These are phyloP conservation scores for Naumovozyma baii DNA, from an alignment of 805 yeast species.

Conservation along the genomic window DNA sequence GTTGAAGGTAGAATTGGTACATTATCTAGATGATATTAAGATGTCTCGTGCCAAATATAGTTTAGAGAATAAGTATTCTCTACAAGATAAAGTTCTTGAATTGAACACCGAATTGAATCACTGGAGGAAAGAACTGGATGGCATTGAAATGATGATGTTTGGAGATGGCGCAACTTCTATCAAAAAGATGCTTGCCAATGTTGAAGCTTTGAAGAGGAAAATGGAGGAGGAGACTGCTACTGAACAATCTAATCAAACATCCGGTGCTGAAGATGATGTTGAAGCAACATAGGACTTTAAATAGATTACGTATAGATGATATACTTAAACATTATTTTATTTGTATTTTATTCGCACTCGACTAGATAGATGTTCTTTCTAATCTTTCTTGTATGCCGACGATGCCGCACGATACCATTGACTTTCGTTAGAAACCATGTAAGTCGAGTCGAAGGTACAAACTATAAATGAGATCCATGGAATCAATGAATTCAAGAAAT, in stretches of 20 bases:
- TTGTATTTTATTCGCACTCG: too few relatives aligned
- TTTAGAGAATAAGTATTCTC: slow-evolving; percentile 22
- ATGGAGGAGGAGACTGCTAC: not conserved
- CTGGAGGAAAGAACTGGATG: slow-evolving; percentile 27
- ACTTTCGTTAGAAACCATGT: too few relatives aligned
- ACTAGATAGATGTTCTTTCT: too few relatives aligned
- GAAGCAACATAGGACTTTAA: not conserved
- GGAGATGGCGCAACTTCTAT: slow-evolving; percentile 25
- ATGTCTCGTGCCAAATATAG: slow-evolving; percentile 25
- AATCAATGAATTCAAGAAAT: too few relatives aligned
- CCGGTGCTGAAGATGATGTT: not conserved
- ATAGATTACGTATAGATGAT: too few relatives aligned
- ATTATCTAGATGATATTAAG: slow-evolving; percentile 22
- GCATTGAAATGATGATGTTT: slow-evolving; percentile 25
- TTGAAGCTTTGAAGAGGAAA: slow-evolving; percentile 14
- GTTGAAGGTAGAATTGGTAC: slow-evolving; percentile 11
- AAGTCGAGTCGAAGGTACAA: too few relatives aligned
- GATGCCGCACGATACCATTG: too few relatives aligned
- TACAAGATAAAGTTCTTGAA: slow-evolving; percentile 14
- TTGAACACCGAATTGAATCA: slow-evolving; percentile 21
- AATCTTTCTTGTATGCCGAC: too few relatives aligned
- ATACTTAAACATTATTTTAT: too few relatives aligned
- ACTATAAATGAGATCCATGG: too few relatives aligned
- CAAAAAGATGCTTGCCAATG: slow-evolving; percentile 21
- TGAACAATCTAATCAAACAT: not conserved